Conservation (phyloP, 345 rosid species). For the Carallia pectinifolia region DNA sequence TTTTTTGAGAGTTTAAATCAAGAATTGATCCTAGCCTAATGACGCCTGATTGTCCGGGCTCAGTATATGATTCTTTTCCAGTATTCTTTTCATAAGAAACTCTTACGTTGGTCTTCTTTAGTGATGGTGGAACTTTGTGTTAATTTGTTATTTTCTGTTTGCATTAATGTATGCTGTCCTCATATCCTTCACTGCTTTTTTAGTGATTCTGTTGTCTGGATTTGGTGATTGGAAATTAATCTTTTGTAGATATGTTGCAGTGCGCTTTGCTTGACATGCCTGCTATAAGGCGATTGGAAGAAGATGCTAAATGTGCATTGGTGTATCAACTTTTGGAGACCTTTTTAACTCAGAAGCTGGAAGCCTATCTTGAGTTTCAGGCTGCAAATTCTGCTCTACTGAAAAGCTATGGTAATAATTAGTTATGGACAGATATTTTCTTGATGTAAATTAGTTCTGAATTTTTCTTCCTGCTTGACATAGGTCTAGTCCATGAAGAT, state of each 20-base stretch:
- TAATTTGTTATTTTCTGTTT: not conserved
- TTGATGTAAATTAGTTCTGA: not conserved
- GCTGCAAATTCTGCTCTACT: slow-evolving; percentile 64
- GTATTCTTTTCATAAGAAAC: too few relatives aligned
- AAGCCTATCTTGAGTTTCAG: slow-evolving; percentile 75
- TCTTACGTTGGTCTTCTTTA: too few relatives aligned
- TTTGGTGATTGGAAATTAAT: too few relatives aligned
- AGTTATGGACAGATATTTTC: not conserved
- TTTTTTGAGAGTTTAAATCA: too few relatives aligned
- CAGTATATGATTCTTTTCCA: too few relatives aligned
- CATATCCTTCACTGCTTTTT: not conserved
- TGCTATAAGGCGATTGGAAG: slow-evolving; percentile 80
- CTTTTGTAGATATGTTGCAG: too few relatives aligned
- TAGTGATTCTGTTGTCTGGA: too few relatives aligned
- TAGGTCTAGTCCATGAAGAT: slow-evolving; percentile 86
- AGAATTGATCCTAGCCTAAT: not conserved
- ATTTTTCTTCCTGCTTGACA: slow-evolving; percentile 5
- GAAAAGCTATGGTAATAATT: slow-evolving; percentile 63
- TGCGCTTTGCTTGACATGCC: slow-evolving; percentile 63
- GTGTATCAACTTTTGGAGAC: slow-evolving; percentile 84
- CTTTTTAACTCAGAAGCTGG: slow-evolving; percentile 73
- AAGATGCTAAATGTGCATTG: slow-evolving; percentile 61
- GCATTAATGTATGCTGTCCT: not conserved
- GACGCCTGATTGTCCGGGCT: not conserved
- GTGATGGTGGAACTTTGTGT: too few relatives aligned